Evolutionary conservation across 2,329 filamentous ascomycete species (phyloP).

Genomic region (Botryotinia narcissicola): DNA sequence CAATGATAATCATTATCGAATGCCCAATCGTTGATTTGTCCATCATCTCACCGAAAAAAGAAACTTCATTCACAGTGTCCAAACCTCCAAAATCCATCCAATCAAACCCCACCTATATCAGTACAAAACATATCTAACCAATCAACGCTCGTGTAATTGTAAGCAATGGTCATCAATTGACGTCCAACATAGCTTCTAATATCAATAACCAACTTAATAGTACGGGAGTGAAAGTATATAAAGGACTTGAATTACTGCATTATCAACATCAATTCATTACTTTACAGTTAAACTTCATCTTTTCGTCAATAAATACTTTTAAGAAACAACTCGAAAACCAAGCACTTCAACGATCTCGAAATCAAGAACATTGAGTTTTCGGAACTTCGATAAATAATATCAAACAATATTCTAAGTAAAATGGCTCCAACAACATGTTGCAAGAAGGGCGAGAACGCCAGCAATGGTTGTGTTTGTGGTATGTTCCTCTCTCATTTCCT

Average conservation of each 20-base stretch:
- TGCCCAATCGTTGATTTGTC: not conserved
- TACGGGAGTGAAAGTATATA: not conserved
- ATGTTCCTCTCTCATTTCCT: not conserved
- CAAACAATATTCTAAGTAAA: constrained; percentile 14
- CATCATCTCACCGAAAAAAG: not conserved
- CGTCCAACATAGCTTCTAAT: no score
- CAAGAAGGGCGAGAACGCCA: constrained; percentile 32
- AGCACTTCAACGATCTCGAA: not conserved
- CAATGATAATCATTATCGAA: not conserved
- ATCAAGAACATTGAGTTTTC: not conserved
- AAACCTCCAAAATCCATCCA: not conserved
- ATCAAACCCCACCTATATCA: not conserved
- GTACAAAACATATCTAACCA: not conserved
- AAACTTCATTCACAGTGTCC: not conserved
- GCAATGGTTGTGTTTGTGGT: constrained; percentile 36
- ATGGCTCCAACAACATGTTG: constrained; percentile 38
- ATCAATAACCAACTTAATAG: not conserved
- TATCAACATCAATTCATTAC: not conserved
- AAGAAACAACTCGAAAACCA: not conserved
- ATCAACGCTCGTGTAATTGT: not conserved
- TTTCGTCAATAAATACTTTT: not conserved
- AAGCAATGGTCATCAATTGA: not conserved
- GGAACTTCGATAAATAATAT: not conserved
- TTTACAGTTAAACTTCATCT: not conserved
- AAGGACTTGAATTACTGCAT: not conserved